Evolutionary conservation across 2,329 filamentous ascomycete species (phyloP).

Genomic region (Paraconiothyrium sp.): DNA sequence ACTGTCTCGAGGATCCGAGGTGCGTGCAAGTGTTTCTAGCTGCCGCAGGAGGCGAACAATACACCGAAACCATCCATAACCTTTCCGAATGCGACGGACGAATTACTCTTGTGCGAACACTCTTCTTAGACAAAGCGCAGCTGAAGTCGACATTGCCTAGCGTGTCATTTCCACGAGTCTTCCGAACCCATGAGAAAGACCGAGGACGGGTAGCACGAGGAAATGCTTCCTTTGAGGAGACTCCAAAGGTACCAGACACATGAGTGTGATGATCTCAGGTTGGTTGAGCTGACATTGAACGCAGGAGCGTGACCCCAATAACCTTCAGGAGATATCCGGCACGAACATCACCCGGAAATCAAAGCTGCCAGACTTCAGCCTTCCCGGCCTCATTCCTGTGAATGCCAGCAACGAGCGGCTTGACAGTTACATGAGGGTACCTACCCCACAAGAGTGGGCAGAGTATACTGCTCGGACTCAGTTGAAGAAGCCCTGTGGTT

Average conservation of each 20-base stretch:
- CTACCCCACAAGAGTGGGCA: background rate
- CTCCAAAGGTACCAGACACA: background rate
- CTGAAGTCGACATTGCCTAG: background rate
- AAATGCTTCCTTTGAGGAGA: too few species aligned
- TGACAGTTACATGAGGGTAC: background rate
- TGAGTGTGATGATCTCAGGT: background rate
- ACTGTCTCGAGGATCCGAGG: background rate
- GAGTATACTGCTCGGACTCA: background rate
- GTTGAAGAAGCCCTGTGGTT: background rate
- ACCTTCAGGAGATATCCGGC: background rate
- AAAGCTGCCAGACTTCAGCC: background rate
- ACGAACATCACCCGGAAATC: background rate
- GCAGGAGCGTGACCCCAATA: background rate
- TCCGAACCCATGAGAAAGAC: background rate
- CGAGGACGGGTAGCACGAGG: background rate
- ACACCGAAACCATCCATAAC: background rate
- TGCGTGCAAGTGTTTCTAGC: background rate
- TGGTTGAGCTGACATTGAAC: background rate
- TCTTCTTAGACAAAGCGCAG: background rate
- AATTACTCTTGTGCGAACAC: background rate
- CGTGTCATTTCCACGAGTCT: background rate
- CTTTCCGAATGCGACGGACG: background rate
- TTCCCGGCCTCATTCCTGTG: background rate
- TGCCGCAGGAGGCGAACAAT: background rate
- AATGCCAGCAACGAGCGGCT: constrained; percentile 2